Evolutionary conservation across 1,284 basidiomycete species (phyloP).

Genomic region (Austroboletus novae-zelandiae): DNA sequence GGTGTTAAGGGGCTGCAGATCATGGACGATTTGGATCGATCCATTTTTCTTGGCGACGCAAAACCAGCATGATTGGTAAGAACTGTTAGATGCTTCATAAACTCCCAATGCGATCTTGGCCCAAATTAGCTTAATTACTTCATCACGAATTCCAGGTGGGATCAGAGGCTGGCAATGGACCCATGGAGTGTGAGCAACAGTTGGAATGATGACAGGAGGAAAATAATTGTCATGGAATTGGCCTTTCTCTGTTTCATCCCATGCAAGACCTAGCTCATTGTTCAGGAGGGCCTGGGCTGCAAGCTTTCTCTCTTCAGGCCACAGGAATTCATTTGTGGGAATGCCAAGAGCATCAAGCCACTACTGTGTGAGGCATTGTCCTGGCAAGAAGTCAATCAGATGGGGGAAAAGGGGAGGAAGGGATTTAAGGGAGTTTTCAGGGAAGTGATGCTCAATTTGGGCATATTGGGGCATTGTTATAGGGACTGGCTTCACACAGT

Average conservation of each 20-base stretch:
- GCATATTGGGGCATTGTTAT: slow-evolving; percentile 18
- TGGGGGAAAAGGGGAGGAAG: background rate
- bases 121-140: slow-evolving; percentile 33
- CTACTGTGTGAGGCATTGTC: background rate
- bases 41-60: slow-evolving; percentile 12
- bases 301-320: slow-evolving; percentile 23
- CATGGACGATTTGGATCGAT: slow-evolving; percentile 31
- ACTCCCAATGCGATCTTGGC: slow-evolving; percentile 34
- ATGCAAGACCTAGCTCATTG: slow-evolving; percentile 23
- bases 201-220: slow-evolving; percentile 13
- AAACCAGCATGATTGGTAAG: slow-evolving; percentile 28
- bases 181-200: slow-evolving; percentile 26
- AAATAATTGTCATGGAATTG: slow-evolving; percentile 19
- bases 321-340: slow-evolving; percentile 19
- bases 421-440: slow-evolving; percentile 2
- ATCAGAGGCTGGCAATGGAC: slow-evolving; percentile 13
- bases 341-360: background rate
- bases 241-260: slow-evolving; percentile 17
- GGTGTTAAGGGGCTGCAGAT: slow-evolving; percentile 27
- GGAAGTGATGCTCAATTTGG: slow-evolving; percentile 6
- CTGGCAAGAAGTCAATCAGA: background rate
- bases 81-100: slow-evolving; percentile 35
- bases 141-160: slow-evolving; percentile 18
- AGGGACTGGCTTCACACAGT: slow-evolving; percentile 8
- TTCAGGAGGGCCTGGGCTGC: background rate